Evolutionary conservation across 2,329 filamentous ascomycete species (phyloP), one percentile per base, ranked within the genome.

Genomic region (Akanthomyces muscarius): DNA sequence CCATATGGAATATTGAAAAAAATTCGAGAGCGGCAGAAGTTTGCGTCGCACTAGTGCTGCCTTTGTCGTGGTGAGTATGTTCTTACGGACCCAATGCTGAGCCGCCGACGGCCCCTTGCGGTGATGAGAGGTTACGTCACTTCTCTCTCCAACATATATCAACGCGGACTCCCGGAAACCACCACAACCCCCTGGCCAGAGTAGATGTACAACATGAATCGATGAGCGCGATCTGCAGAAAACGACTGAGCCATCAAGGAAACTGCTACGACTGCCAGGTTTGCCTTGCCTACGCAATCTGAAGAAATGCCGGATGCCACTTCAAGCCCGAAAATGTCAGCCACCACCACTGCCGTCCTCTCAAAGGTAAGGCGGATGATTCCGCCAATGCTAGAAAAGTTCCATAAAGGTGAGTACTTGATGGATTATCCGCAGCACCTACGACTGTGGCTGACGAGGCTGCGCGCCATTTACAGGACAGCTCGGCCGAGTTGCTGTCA

Each of bases 371-470:
- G 89, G 82, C 91, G 89, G 74, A 89, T 99, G 80, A 86, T 99
- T 64, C 95, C 95, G 67, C 95, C 95, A 13, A 91, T 99, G 91
- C 84, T 97, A 61, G 91, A 95, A 73, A 91, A 86, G 72, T 98
- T 98, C 74, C 95, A 98, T 78, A 99, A 99, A 83, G 95, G 94
- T 92, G 11, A 30, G 28, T 2, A 21, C 18, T 25, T 30, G 47
- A 55, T 48, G 25, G 36, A 48, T n/a, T 52, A 62, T 63, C n/a
- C 10, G 14, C 10, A 33, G 30, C 3, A 7, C 13, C 5, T 10
- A 23, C 36, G 13, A 25, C 25, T 63, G 25, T 48, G 23, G 23
- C 59, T 53, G 55, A 65, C 30, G 54, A 8, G 28, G 4, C 33
- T 30, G 1, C 21, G 45, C 30, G 28, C 7, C 42, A 47, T 56